Conservation (phyloP, 108 stramenopile species). For the Skeletonema tropicum region DNA sequence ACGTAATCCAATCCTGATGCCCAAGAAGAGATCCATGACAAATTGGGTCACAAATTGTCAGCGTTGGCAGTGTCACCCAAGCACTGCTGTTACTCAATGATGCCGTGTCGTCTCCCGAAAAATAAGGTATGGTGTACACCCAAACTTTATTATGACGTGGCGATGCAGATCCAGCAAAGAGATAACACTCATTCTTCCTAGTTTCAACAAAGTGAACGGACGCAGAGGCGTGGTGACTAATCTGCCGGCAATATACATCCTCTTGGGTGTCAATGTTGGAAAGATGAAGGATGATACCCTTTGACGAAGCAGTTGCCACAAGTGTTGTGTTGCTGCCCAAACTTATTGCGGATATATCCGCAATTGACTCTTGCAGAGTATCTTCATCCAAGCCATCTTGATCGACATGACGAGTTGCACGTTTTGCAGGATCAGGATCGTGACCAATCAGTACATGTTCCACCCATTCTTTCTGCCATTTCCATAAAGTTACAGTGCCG, state of each 20-base stretch:
- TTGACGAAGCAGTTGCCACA: conserved; percentile 35
- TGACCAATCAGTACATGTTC: conserved; percentile 40
- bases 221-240: conserved; percentile 35
- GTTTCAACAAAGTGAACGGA: conserved; percentile 43
- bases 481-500: conserved; percentile 77
- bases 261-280: conserved; percentile 1
- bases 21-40: conserved; percentile 66
- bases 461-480: conserved; percentile 19
- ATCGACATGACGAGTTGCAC: background rate
- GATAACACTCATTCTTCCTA: conserved; percentile 36
- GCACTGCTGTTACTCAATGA: conserved; percentile 11
- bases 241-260: conserved; percentile 7
- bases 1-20: conserved; percentile 89
- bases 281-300: conserved; percentile 26
- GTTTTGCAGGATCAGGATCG: conserved; percentile 14
- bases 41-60: conserved; percentile 15
- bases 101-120: background rate
- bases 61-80: conserved; percentile 26
- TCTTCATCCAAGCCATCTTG: conserved; percentile 18
- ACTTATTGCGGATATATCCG: conserved; percentile 26
- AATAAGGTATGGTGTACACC: conserved; percentile 51
- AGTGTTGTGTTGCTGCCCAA: conserved; percentile 1
- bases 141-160: conserved; percentile 82
- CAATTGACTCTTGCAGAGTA: conserved; percentile 26
- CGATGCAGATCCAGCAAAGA: conserved; percentile 73